phyloP scores from a whole-genome alignment of 495 filamentous ascomycete species.

The Penicillium paradoxum region DNA sequence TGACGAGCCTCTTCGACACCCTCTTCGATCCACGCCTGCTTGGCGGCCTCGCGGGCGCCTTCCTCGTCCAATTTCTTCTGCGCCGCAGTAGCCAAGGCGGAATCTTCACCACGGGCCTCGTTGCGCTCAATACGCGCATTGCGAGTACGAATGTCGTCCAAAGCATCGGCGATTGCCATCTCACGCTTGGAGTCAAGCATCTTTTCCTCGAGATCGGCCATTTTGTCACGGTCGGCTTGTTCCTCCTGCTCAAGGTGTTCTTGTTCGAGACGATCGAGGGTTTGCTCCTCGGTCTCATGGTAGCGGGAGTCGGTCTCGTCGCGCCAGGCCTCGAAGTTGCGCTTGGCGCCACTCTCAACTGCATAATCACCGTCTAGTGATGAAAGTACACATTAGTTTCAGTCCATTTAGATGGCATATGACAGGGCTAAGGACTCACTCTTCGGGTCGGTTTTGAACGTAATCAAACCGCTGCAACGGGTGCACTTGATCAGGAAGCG shows the following conservation, averaged over 20 bases:
- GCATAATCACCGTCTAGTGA: slow-evolving; percentile 70
- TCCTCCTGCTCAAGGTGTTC: slow-evolving; percentile 58
- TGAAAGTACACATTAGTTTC: not conserved
- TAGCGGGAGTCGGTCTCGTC: slow-evolving; percentile 47
- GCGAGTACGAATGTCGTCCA: slow-evolving; percentile 89
- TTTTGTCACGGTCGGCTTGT: slow-evolving; percentile 59
- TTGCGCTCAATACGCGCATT: slow-evolving; percentile 83
- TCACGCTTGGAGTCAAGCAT: slow-evolving; percentile 91
- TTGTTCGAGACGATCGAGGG: slow-evolving; percentile 75
- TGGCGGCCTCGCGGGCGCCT: slow-evolving; percentile 31
- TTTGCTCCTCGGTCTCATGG: slow-evolving; percentile 76
- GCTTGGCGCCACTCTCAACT: slow-evolving; percentile 79
- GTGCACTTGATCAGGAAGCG: slow-evolving; percentile 96
- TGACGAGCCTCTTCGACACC: not conserved
- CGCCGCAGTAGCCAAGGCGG: slow-evolving; percentile 37
- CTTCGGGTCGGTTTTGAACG: slow-evolving; percentile 92
- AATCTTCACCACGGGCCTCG: slow-evolving; percentile 50
- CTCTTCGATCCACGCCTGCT: not conserved
- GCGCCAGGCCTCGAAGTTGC: slow-evolving; percentile 92
- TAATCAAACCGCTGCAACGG: slow-evolving; percentile 82
- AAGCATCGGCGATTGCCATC: slow-evolving; percentile 93
- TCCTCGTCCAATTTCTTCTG: slow-evolving; percentile 51
- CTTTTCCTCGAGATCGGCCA: slow-evolving; percentile 76
- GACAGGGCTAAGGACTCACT: slow-evolving; percentile 38
- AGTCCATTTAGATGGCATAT: not conserved